Evolutionary conservation across 371 early-diverging fungal species (phyloP).

Genomic region (Mucor indicus): DNA sequence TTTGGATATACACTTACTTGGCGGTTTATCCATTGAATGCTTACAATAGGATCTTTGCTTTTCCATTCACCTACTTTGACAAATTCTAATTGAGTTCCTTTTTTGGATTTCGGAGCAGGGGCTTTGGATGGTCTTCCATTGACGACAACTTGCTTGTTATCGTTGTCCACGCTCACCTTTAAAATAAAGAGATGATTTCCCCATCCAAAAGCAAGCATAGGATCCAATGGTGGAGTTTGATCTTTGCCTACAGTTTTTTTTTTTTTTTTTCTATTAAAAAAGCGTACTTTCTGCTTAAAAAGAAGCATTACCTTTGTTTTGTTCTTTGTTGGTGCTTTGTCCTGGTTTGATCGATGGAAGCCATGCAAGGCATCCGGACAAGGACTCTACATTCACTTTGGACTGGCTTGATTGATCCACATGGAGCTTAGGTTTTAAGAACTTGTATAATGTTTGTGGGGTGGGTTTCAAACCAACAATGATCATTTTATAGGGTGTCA

Average conservation of each 20-base stretch:
- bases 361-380: conserved; percentile 66
- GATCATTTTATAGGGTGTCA: conserved; percentile 75
- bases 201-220: conserved; percentile 66
- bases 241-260: conserved; percentile 7
- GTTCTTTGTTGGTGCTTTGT: neutral
- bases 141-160: neutral
- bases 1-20: conserved; percentile 42
- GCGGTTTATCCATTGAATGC: conserved; percentile 73
- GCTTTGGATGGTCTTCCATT: conserved; percentile 6
- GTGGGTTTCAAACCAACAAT: conserved; percentile 74
- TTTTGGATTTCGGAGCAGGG: conserved; percentile 22
- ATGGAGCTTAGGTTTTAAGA: conserved; percentile 45
- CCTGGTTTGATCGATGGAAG: conserved; percentile 51
- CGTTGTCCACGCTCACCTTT: conserved; percentile 35
- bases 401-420: conserved; percentile 3
- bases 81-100: conserved; percentile 45
- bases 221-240: conserved; percentile 30
- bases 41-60: conserved; percentile 65
- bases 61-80: conserved; percentile 60
- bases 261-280: no score
- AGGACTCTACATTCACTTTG: conserved; percentile 28
- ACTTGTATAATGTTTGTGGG: conserved; percentile 69
- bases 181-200: conserved; percentile 59
- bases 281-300: no score
- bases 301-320: neutral